These are phyloP conservation scores for Pestalotiopsis sp. DNA, from an alignment of 2,329 filamentous ascomycete species.

Conservation along the genomic window DNA sequence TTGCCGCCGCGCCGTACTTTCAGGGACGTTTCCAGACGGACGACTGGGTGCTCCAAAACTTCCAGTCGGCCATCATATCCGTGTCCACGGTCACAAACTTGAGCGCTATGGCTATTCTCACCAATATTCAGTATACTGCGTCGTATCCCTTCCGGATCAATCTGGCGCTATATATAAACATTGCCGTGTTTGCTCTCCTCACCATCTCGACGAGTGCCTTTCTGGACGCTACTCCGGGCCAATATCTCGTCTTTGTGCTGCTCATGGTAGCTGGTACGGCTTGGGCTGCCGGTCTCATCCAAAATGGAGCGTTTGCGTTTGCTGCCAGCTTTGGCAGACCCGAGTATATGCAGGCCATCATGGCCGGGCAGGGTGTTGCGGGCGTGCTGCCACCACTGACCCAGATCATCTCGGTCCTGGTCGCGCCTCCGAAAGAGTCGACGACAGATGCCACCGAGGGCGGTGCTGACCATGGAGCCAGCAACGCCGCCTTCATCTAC, in stretches of 20 bases:
- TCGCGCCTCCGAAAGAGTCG: constrained; percentile 43
- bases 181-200: constrained; percentile 74
- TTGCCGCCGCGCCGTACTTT: constrained; percentile 94
- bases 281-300: constrained; percentile 79
- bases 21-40: constrained; percentile 74
- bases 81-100: constrained; percentile 87
- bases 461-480: constrained; percentile 28
- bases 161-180: constrained; percentile 74
- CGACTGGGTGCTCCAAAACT: constrained; percentile 74
- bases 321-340: constrained; percentile 81
- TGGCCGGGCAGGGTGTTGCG: constrained; percentile 90
- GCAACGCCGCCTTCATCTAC: constrained; percentile 81
- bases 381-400: constrained; percentile 83
- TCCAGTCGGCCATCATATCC: constrained; percentile 86
- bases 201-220: constrained; percentile 77
- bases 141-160: constrained; percentile 89
- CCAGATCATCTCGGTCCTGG: constrained; percentile 82
- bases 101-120: constrained; percentile 72
- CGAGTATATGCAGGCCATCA: constrained; percentile 94
- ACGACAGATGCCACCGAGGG: constrained; percentile 35
- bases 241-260: constrained; percentile 83
- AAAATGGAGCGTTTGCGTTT: constrained; percentile 94
- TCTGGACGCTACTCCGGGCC: constrained; percentile 58
- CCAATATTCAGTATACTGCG: constrained; percentile 77
- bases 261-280: constrained; percentile 79